These are phyloP conservation scores for Metarhizium album DNA, from an alignment of 2,329 filamentous ascomycete species.

Conservation along the genomic window DNA sequence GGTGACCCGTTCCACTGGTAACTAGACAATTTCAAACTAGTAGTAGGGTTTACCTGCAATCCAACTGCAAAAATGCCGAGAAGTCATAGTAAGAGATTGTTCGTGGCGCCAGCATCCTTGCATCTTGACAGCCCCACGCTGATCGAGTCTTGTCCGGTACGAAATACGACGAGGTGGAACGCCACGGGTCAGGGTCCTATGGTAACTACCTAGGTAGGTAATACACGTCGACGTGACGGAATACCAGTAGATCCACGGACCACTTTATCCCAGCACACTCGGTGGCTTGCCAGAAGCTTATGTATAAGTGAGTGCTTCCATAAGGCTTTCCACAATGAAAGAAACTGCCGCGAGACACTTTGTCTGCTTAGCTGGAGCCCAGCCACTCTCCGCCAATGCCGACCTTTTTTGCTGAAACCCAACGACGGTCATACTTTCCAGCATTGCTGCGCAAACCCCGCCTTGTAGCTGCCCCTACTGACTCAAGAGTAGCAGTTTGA, in stretches of 20 bases:
- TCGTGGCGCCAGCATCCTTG: not conserved
- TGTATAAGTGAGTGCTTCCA: constrained; percentile 1
- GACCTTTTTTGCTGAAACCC: not conserved
- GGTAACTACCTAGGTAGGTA: too few relatives aligned
- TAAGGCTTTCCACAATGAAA: not conserved
- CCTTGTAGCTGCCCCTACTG: not conserved
- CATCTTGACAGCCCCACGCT: not conserved
- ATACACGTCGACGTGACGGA: not conserved
- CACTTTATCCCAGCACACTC: not conserved
- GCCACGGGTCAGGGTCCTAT: not conserved
- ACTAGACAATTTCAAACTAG: too few relatives aligned
- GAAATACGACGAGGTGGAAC: constrained; percentile 2
- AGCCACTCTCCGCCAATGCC: not conserved
- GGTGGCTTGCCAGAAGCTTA: not conserved
- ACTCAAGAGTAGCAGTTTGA: not conserved
- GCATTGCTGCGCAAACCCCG: not conserved
- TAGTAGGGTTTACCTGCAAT: too few relatives aligned
- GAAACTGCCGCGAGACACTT: not conserved
- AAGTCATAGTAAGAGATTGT: not conserved
- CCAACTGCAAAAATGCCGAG: too few relatives aligned
- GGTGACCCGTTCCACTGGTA: too few relatives aligned
- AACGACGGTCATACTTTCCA: not conserved
- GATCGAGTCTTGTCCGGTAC: not conserved
- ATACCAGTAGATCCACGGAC: too few relatives aligned
- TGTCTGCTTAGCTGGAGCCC: not conserved